Conservation (phyloP, 208 protist genomes). For the Tritrichomonas musculus region DNA sequence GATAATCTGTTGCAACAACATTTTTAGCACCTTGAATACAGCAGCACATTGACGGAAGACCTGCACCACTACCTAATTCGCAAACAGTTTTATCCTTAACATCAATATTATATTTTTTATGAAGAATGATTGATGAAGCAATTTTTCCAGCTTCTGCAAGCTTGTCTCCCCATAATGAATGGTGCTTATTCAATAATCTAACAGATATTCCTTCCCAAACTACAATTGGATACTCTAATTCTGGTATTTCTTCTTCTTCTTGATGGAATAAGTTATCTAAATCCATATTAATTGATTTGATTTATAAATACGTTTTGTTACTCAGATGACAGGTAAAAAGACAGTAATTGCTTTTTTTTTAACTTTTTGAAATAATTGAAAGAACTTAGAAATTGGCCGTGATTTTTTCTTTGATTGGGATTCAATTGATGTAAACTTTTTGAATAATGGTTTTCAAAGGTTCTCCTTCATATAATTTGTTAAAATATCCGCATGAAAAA, state of each 20-base stretch:
- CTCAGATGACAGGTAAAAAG: too few relatives aligned
- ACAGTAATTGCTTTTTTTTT: too few relatives aligned
- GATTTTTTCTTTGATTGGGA: too few relatives aligned
- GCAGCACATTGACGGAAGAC: not conserved
- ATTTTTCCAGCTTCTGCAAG: not conserved
- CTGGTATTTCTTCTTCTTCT: not conserved
- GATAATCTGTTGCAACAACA: not conserved
- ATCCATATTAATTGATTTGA: too few relatives aligned
- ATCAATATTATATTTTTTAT: not conserved
- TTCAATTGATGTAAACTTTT: too few relatives aligned
- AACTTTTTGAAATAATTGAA: too few relatives aligned
- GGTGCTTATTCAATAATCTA: not conserved
- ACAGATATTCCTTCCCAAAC: not conserved
- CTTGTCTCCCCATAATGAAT: not conserved
- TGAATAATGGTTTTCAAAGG: too few relatives aligned
- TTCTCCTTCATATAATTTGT: too few relatives aligned
- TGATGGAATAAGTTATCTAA: too few relatives aligned
- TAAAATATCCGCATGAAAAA: too few relatives aligned
- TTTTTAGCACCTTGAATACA: not conserved
- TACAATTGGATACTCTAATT: not conserved
- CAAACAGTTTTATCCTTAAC: not conserved
- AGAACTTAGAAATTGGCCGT: too few relatives aligned
- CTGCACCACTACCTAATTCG: not conserved
- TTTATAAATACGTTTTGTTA: too few relatives aligned
- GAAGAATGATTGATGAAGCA: not conserved